Evolutionary conservation across 1,284 basidiomycete species (phyloP), one percentile per base, ranked within the genome.

Genomic region (Cryptococcus sp.): DNA sequence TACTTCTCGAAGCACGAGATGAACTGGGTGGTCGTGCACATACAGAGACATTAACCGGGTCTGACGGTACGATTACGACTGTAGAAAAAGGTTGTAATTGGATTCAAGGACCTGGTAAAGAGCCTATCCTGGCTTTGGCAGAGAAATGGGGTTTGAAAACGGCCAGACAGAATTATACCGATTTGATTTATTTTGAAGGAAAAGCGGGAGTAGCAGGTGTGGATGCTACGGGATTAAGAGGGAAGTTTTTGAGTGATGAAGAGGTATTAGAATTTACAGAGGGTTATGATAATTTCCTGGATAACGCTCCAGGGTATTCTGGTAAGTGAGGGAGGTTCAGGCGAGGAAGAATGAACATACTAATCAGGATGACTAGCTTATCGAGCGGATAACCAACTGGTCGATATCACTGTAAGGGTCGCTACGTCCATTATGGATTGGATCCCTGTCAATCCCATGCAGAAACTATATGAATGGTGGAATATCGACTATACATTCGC

Each of bases 41-140:
- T 61, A 80, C 78, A 53, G 76, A 76, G 43, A 53, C 65, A 0
- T 81, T 86, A 70, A 50, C 49, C 46, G 46, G 32, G 7, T 32
- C 46, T 5, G 59, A 3, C 50, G 72, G 4, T 74, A 69, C 4
- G 47, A 60, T 79, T 23, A 74, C 77, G 53, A 79, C 78, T 0
- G 71, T 87, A 34, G 86, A 88, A 67, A 69, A 82, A 7, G 86
- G 86, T 23, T 81, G 85, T 13, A 86, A 86, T 64, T 88, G 86
- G 86, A 79, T 88, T 38, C 85, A 87, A 63, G 86, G 86, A 6
- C 63, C 74, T 4, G 80, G 76, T 4, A 67, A 77, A 51, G 83
- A 83, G 7, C 61, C 23, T 23, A 23, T 23, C 23, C 23, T 23
- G 23, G 23, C 23, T 23, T 23, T 23, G 23, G 23, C 23, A 23